A percentile compares a stretch with the other conserved stretches of the same genome.
Evolutionary conservation across 768 basidiomycete species (phyloP).

Genomic region (Xanthoconium purpureum): DNA sequence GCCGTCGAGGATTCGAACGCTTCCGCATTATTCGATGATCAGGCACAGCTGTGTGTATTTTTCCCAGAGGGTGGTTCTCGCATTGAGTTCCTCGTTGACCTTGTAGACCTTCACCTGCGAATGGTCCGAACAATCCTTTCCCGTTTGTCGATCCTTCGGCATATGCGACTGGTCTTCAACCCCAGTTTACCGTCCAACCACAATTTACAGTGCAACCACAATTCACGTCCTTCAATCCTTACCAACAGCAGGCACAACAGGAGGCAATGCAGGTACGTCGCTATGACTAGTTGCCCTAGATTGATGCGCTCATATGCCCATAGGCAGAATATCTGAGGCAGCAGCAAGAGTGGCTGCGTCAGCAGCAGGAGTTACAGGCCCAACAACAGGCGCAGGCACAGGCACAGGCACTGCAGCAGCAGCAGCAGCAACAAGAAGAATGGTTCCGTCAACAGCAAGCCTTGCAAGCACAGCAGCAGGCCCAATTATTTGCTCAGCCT

Average conservation of each 20-base stretch:
- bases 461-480: conserved; percentile 43
- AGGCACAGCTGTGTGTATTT: conserved; percentile 65
- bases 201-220: conserved; percentile 77
- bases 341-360: conserved; percentile 69
- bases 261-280: conserved; percentile 66
- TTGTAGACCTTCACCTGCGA: conserved; percentile 31
- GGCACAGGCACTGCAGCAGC: conserved; percentile 14
- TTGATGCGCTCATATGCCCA: conserved; percentile 7
- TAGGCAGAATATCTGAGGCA: conserved; percentile 45
- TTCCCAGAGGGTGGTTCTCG: conserved; percentile 1
- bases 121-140: conserved; percentile 51
- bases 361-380: conserved; percentile 52
- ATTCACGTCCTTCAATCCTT: conserved; percentile 91
- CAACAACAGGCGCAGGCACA: conserved; percentile 49
- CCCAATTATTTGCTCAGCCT: conserved; percentile 53
- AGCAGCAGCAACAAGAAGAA: conserved; percentile 43
- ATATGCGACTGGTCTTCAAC: conserved; percentile 55
- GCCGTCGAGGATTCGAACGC: conserved; percentile 74
- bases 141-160: conserved; percentile 59
- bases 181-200: conserved; percentile 77
- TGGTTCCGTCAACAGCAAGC: conserved; percentile 63
- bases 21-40: conserved; percentile 80
- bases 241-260: conserved; percentile 89
- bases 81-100: conserved; percentile 1
- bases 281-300: not conserved